A percentile compares a stretch with the other conserved stretches of the same genome.
Evolutionary conservation across 345 rosid species (phyloP).

Genomic region (Arabidopsis arenosa): DNA sequence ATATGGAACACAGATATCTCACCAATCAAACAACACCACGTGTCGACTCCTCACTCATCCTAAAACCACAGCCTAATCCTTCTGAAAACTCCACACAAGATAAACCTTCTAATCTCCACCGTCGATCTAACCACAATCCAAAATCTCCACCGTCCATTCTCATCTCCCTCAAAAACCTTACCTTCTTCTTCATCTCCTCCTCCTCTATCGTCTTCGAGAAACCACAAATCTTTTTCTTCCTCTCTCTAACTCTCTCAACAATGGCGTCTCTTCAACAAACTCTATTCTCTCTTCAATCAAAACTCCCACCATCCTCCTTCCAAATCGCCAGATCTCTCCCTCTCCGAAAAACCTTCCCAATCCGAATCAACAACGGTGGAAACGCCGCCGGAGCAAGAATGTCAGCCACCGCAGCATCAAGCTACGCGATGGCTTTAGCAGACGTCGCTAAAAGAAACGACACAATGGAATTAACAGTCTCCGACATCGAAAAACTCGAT

Average conservation of each 20-base stretch:
- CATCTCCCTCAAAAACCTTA: conserved; percentile 32
- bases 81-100: conserved; percentile 37
- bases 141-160: conserved; percentile 18
- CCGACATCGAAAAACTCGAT: conserved; percentile 80
- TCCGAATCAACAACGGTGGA: conserved; percentile 47
- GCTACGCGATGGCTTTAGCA: conserved; percentile 81
- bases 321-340: conserved; percentile 49
- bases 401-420: conserved; percentile 64
- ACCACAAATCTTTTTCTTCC: conserved; percentile 30
- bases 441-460: conserved; percentile 72
- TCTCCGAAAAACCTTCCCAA: conserved; percentile 45
- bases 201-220: conserved; percentile 37
- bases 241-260: conserved; percentile 11
- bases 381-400: conserved; percentile 53
- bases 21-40: conserved; percentile 20
- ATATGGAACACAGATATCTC: conserved; percentile 11
- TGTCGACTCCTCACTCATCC: conserved; percentile 23
- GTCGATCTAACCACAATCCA: conserved; percentile 10
- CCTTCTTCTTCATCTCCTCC: conserved; percentile 34
- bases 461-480: conserved; percentile 65
- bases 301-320: conserved; percentile 51
- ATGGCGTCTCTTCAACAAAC: conserved; percentile 77
- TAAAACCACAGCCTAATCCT: conserved; percentile 30
- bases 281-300: conserved; percentile 61
- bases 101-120: conserved; percentile 43